Base-by-base conservation (phyloP, 2,329 filamentous ascomycete genomes). In the Fusarium buxicola region DNA sequence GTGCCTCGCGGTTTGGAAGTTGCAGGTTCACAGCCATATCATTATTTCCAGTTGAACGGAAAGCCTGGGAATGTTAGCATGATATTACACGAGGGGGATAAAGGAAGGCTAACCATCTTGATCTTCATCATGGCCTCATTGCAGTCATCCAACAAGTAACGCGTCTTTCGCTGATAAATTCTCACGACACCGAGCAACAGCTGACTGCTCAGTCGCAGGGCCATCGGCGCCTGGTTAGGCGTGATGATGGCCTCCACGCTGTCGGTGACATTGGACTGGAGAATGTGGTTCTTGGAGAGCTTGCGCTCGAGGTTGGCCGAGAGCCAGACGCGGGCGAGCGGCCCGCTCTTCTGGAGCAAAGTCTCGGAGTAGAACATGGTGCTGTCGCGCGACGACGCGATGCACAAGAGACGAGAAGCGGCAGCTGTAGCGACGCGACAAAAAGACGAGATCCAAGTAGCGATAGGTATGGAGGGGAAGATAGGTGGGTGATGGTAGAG, bases 261-360 rank as follows among this genome's bases (percentile, higher is more conserved):
- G 80, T 93, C 92, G 72, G 94, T 91, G 69, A 99, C 91, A 80
- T 97, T 96, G 58, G 94, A 94, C 75, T 97, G 92, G 65, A 99
- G 78, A 68, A 98, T 95, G 73, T 97, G 93, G 64, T 92, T 93
- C 81, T 99, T 99, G 69, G 94, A 96, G 59, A 99, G 88, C 82
- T 98, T 99, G 83, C 94, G 93, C 86, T 98, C 95, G 66, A 98
- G 85, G 79, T 98, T 99, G 81, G 95, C 93, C 28, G 95, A 97
- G 61, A 98, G 87, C 95, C 95, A 99, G 81, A 98, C 94, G 75
- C 93, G 92, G 80, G 95, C 95, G 83, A 99, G 81, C 73, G 95
- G 94, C 82, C 95, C 95, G 71, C 92, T 97, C 89, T 97, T 97
- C 77, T 94, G 93, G 72, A 99, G 87, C 58, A 99, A 87, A 52